A percentile compares a stretch with the other conserved stretches of the same genome.
phyloP scores from a whole-genome alignment of 2,329 filamentous ascomycete genomes.

The Periconia digitata region DNA sequence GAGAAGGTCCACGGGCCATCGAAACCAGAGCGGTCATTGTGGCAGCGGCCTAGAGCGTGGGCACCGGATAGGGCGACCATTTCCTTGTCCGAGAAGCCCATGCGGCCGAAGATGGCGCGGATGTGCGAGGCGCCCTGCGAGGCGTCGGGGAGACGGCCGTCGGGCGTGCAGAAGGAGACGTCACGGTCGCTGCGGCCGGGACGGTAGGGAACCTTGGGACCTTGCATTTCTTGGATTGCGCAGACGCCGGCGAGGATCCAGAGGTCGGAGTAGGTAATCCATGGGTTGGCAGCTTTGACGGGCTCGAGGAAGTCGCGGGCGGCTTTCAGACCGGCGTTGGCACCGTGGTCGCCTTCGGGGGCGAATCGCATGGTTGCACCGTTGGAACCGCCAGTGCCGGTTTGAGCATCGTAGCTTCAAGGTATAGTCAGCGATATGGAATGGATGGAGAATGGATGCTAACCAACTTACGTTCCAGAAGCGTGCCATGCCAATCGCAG shows the following conservation, averaged over 20 bases:
- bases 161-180: conserved; percentile 82
- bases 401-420: conserved; percentile 73
- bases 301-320: conserved; percentile 93
- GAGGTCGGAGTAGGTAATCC: conserved; percentile 95
- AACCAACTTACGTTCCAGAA: conserved; percentile 70
- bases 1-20: conserved; percentile 82
- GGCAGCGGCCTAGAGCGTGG: conserved; percentile 84
- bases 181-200: conserved; percentile 83
- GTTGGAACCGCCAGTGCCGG: conserved; percentile 88
- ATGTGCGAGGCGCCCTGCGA: conserved; percentile 76
- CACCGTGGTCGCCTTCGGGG: conserved; percentile 85
- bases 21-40: conserved; percentile 84
- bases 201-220: conserved; percentile 83
- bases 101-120: conserved; percentile 89
- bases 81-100: conserved; percentile 97
- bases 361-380: conserved; percentile 96
- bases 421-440: conserved; percentile 13
- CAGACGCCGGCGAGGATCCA: conserved; percentile 88
- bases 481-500: conserved; percentile 92
- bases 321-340: conserved; percentile 84
- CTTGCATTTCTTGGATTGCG: conserved; percentile 94
- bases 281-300: conserved; percentile 87
- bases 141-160: conserved; percentile 86
- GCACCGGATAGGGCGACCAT: conserved; percentile 87
- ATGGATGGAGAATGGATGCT: background rate